A percentile compares a stretch with the other conserved stretches of the same genome.
phyloP scores from a whole-genome alignment of 2,329 filamentous ascomycete species.

The Gaeumannomyces sp. region DNA sequence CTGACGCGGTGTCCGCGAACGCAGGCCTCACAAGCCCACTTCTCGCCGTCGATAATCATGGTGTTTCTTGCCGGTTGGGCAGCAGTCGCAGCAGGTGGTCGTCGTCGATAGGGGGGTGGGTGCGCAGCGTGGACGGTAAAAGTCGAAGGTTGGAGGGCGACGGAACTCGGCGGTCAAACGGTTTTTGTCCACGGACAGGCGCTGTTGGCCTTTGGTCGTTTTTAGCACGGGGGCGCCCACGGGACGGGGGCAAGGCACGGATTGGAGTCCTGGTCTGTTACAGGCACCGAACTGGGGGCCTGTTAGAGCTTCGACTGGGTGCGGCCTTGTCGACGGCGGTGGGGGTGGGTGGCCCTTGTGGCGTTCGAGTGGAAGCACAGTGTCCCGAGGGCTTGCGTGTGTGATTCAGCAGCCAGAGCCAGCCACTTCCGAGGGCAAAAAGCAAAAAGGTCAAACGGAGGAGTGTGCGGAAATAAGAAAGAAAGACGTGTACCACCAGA shows the following conservation, averaged over 20 bases:
- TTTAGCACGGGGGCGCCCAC: background rate
- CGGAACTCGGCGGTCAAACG: background rate
- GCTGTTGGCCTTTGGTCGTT: background rate
- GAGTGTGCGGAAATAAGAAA: constrained; percentile 2
- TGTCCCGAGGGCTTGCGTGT: background rate
- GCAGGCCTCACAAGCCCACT: constrained; percentile 96
- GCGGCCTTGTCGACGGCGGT: constrained; percentile 2
- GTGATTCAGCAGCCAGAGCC: background rate
- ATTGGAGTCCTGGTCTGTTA: constrained; percentile 10
- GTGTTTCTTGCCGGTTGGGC: background rate
- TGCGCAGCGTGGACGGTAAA: background rate
- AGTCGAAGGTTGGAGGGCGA: background rate
- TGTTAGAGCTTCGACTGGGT: constrained; percentile 5
- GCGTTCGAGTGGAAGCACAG: background rate
- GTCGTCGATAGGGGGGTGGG: background rate
- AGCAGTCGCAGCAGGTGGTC: background rate
- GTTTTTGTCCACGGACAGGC: background rate
- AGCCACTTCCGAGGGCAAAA: background rate
- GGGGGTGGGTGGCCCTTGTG: background rate
- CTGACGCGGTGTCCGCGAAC: constrained; percentile 97
- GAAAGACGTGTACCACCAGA: background rate
- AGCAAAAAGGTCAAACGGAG: too few species aligned
- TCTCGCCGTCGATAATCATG: constrained; percentile 91
- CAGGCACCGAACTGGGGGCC: background rate
- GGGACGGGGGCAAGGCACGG: background rate